Evolutionary conservation across 2,329 filamentous ascomycete species (phyloP).

Genomic region (Fusarium falciforme): DNA sequence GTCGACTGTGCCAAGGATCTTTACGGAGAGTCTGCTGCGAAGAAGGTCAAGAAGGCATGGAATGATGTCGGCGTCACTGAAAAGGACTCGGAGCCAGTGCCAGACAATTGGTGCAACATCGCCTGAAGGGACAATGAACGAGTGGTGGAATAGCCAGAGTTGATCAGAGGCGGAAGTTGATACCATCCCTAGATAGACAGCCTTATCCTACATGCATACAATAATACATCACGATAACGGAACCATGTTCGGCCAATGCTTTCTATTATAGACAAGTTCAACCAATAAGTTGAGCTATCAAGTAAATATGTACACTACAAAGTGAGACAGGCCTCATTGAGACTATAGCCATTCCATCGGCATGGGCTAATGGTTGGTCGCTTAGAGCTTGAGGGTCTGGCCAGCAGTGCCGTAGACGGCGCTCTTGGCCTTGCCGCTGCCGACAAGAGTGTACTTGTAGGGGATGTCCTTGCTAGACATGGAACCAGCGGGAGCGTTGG

Average conservation of each 20-base stretch:
- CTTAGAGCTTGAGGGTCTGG: conserved; percentile 51
- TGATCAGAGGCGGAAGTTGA: not conserved
- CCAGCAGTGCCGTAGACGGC: conserved; percentile 55
- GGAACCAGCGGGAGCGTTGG: conserved; percentile 60
- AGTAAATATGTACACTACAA: conserved; percentile 26
- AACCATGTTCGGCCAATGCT: not conserved
- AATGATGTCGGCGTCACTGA: conserved; percentile 57
- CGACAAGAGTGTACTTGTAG: conserved; percentile 61
- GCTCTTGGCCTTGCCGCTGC: conserved; percentile 58
- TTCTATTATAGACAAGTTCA: not conserved
- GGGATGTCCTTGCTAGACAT: conserved; percentile 64
- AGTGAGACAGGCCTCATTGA: not conserved
- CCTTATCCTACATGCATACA: not conserved
- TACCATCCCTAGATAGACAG: not conserved
- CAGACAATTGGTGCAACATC: conserved; percentile 26
- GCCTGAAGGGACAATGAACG: conserved; percentile 6
- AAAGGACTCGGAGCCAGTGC: conserved; percentile 16
- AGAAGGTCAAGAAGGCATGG: conserved; percentile 60
- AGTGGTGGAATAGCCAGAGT: not conserved
- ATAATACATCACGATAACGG: not conserved
- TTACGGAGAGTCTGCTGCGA: conserved; percentile 56
- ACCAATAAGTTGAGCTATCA: not conserved
- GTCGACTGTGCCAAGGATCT: conserved; percentile 57
- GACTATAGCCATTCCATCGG: not conserved
- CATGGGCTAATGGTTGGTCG: not conserved